These are phyloP conservation scores for Dryas integrifolia DNA, from an alignment of 331 rosid genomes.

Conservation along the genomic window DNA sequence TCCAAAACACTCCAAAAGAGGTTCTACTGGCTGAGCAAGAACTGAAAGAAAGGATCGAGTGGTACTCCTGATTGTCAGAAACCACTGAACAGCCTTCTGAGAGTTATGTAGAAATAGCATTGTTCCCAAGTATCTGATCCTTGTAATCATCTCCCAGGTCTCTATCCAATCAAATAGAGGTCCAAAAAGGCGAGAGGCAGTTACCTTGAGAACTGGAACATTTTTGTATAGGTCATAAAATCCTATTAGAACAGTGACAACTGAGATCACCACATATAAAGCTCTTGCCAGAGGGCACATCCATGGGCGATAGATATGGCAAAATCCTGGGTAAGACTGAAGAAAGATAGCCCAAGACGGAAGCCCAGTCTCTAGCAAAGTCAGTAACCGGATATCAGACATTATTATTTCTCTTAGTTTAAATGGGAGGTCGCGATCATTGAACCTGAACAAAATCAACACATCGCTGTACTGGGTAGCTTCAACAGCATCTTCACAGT, in stretches of 20 bases:
- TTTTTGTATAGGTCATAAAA: conserved; percentile 90
- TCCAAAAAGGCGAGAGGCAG: conserved; percentile 87
- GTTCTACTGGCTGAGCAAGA: conserved; percentile 63
- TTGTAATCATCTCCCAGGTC: conserved; percentile 90
- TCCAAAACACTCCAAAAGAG: conserved; percentile 53
- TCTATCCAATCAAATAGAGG: conserved; percentile 97
- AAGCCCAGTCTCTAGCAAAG: conserved; percentile 93
- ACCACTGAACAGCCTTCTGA: conserved; percentile 79
- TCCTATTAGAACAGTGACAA: conserved; percentile 87
- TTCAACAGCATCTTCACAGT: conserved; percentile 51
- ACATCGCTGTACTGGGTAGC: conserved; percentile 68
- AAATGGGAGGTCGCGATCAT: conserved; percentile 83
- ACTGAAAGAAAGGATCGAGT: conserved; percentile 59
- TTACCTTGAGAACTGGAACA: conserved; percentile 92
- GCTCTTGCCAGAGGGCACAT: conserved; percentile 92
- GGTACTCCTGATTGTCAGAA: conserved; percentile 54
- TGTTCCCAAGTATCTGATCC: conserved; percentile 92
- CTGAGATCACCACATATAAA: conserved; percentile 67
- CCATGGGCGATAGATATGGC: conserved; percentile 92
- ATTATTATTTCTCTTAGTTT: conserved; percentile 60
- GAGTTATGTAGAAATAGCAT: conserved; percentile 87
- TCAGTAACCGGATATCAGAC: conserved; percentile 81
- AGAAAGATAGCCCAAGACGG: conserved; percentile 97
- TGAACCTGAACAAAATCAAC: conserved; percentile 64
- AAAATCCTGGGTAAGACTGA: conserved; percentile 88